Base-by-base conservation (phyloP, 352 stramenopile species). In the Pythium vanterpoolii region DNA sequence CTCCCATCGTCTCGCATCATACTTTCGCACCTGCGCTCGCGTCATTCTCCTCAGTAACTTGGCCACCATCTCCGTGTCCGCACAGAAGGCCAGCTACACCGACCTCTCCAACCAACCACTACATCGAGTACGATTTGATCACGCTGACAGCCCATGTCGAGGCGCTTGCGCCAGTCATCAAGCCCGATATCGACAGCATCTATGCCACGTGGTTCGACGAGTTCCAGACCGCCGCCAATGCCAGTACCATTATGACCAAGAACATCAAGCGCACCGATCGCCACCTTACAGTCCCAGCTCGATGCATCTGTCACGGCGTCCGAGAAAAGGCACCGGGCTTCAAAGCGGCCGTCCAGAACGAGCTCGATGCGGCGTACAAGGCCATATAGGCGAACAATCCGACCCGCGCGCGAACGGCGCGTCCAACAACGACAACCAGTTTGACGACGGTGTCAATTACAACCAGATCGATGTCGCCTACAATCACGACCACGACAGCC, bases 281-380 rank as follows among this genome's bases (percentile, higher is more conserved):
- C 26, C 18, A 19, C 21, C 45, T 14, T 54, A n/a, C 47, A 54
- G 27, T 1, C 10, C 18, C 8, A 14, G 5, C 5, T 54, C 11
- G 31, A 54, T 14, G 31, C 5, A 3, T 54, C 27, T 19, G 18
- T 54, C 10, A 18, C 16, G n/a, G 1, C 11, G 10, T 34, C 31
- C 5, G 47, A 54, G 47, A 54, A 54, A 23, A 4, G 33, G 16
- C 31, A 19, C 47, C 47, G 11, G 47, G 45, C 8, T 52, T 52
- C 45, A 52, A 52, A 16, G 24, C 23, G 21, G 27, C 28, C n/a
- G 30, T 54, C 18, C 4, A 19, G 18, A 34, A n/a, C 5, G 46
- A 24, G 30, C n/a, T 53, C 18, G 28, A 39, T 5, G 27, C 6
- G n/a, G 30, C 30, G 18, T 30, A 40, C 18, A 54, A 54, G 47